A percentile compares a stretch with the other conserved stretches of the same genome.
Evolutionary conservation across 2,329 filamentous ascomycete genomes (phyloP).

Genomic region (Fusarium secorum): DNA sequence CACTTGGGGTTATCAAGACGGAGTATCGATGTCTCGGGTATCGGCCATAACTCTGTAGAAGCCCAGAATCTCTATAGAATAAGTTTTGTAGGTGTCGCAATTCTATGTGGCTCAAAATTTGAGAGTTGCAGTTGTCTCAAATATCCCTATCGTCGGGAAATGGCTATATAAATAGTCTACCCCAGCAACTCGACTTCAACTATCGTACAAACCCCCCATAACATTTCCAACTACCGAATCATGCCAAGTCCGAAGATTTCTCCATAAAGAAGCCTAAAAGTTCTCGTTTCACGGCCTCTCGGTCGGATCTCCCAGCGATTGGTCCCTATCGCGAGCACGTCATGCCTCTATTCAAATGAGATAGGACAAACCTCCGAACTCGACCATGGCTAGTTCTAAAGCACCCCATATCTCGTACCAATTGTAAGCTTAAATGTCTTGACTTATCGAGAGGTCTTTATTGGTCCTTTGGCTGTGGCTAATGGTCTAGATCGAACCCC

Average conservation of each 20-base stretch:
- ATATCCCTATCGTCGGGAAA: not conserved
- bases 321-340: constrained; percentile 31
- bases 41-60: rapidly evolving
- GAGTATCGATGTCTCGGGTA: not conserved
- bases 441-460: constrained; percentile 25
- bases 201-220: not conserved
- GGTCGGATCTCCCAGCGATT: constrained; percentile 36
- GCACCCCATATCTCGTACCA: not conserved
- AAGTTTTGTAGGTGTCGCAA: rapidly evolving
- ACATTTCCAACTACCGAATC: not conserved
- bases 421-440: not conserved
- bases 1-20: not conserved
- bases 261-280: not conserved
- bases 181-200: not conserved
- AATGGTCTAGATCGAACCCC: not conserved
- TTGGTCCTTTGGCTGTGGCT: constrained; percentile 30
- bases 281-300: constrained; percentile 18
- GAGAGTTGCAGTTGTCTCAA: not conserved
- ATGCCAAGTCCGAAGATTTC: not conserved
- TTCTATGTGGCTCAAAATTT: not conserved
- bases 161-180: not conserved
- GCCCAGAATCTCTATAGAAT: rapidly evolving
- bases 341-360: constrained; percentile 26
- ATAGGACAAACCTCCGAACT: constrained; percentile 19
- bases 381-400: constrained; percentile 4